phyloP scores from a whole-genome alignment of 2,329 filamentous ascomycete species.

The Scytalidium lignicola region DNA sequence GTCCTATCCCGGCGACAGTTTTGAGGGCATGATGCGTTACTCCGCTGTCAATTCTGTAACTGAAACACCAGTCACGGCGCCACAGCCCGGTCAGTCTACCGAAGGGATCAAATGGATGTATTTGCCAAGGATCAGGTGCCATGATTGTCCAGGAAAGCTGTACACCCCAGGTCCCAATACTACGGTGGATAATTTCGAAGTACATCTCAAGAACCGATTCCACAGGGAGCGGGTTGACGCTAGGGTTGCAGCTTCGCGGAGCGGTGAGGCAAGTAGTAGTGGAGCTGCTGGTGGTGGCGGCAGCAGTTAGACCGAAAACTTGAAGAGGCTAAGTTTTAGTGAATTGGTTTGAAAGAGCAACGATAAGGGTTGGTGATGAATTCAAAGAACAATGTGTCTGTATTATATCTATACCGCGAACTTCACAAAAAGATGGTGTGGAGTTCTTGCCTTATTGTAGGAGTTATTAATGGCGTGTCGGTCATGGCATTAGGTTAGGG shows the following conservation, averaged over 20 bases:
- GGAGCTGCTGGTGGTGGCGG: neutral
- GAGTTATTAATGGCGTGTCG: neutral
- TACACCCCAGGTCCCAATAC: conserved; percentile 86
- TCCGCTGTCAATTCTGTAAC: conserved; percentile 71
- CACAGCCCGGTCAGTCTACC: conserved; percentile 41
- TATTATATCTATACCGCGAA: neutral
- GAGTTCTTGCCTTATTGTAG: neutral
- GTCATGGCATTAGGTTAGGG: neutral
- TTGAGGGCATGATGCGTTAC: conserved; percentile 90
- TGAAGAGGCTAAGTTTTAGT: neutral
- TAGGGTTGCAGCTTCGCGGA: conserved; percentile 2
- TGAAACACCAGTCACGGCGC: conserved; percentile 54
- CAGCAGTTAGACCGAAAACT: too few relatives aligned
- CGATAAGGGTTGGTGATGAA: neutral
- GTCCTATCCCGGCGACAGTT: conserved; percentile 72
- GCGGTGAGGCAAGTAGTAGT: neutral
- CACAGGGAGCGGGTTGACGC: conserved; percentile 68
- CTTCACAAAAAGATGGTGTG: neutral
- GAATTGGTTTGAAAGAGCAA: neutral
- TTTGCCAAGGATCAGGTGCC: conserved; percentile 83
- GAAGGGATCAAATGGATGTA: conserved; percentile 72
- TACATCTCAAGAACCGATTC: conserved; percentile 79
- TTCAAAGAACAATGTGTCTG: neutral
- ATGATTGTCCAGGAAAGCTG: conserved; percentile 87
- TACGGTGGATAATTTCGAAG: conserved; percentile 86